These are phyloP conservation scores for Dictyostelium capitatum DNA, from an alignment of 78 protist genomes.

Conservation along the genomic window DNA sequence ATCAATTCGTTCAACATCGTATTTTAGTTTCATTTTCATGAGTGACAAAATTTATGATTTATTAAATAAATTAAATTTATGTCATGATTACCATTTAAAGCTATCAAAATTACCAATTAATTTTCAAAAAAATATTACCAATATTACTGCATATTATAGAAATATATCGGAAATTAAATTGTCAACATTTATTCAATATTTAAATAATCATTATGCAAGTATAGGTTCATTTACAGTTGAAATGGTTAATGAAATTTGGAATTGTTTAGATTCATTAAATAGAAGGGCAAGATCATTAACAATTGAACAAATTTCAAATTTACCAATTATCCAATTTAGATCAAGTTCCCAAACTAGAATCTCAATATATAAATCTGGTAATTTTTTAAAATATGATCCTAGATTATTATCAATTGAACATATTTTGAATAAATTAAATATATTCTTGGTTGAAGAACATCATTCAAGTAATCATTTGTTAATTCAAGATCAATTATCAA, in stretches of 20 bases:
- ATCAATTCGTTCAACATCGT: no score
- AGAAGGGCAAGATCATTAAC: neutral
- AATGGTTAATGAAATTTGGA: neutral
- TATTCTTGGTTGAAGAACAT: neutral
- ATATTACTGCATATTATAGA: neutral
- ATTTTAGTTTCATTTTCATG: neutral
- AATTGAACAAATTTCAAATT: neutral
- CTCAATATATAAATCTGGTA: neutral
- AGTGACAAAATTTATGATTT: neutral
- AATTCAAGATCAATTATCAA: neutral
- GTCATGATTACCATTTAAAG: neutral
- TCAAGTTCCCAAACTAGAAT: neutral
- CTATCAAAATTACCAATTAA: neutral
- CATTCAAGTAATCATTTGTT: neutral
- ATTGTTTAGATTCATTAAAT: neutral
- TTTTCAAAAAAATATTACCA: neutral
- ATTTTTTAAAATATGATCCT: neutral
- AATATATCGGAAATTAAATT: neutral
- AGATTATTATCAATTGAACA: neutral
- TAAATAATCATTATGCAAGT: neutral
- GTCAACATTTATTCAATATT: neutral
- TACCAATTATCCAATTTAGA: neutral
- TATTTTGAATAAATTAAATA: neutral
- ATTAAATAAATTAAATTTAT: neutral
- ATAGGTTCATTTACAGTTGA: neutral